Percentiles rank a stretch among this genome's conserved stretches.
These are phyloP conservation scores for Cicer arietinum DNA, from an alignment of 306 rosid genomes.

Conservation along the genomic window DNA sequence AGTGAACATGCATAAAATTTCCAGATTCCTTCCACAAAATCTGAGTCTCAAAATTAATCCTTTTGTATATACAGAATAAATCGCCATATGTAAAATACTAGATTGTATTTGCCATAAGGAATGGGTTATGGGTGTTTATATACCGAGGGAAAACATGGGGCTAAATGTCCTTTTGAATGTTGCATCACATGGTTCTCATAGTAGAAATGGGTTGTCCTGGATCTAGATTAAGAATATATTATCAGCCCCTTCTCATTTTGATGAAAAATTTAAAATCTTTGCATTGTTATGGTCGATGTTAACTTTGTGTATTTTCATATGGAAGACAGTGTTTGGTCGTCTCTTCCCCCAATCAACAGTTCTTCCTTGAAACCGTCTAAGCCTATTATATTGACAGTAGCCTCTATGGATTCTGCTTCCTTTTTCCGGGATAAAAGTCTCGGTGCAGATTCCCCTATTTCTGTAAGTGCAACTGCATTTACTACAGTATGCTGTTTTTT, in stretches of 20 bases:
- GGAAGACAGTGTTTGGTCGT: constrained; percentile 98
- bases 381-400: constrained; percentile 69
- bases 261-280: constrained; percentile 15
- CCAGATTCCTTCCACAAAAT: constrained; percentile 19
- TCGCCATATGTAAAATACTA: constrained; percentile 7
- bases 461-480: constrained; percentile 63
- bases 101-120: constrained; percentile 13
- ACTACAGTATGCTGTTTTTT: constrained; percentile 18
- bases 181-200: constrained; percentile 24
- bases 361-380: constrained; percentile 63
- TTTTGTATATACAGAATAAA: constrained; percentile 23
- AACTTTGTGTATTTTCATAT: constrained; percentile 49
- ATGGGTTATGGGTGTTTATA: constrained; percentile 9
- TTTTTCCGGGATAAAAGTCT: constrained; percentile 87
- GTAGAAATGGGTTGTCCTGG: constrained; percentile 33
- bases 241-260: constrained; percentile 9
- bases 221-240: constrained; percentile 30
- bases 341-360: constrained; percentile 82
- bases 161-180: constrained; percentile 23
- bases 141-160: constrained; percentile 32
- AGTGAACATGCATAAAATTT: not conserved
- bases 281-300: constrained; percentile 31
- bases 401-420: constrained; percentile 96
- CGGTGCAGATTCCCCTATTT: constrained; percentile 92
- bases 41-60: constrained; percentile 1